phyloP scores from a whole-genome alignment of 306 rosid genomes.

The Rosa rugosa region DNA sequence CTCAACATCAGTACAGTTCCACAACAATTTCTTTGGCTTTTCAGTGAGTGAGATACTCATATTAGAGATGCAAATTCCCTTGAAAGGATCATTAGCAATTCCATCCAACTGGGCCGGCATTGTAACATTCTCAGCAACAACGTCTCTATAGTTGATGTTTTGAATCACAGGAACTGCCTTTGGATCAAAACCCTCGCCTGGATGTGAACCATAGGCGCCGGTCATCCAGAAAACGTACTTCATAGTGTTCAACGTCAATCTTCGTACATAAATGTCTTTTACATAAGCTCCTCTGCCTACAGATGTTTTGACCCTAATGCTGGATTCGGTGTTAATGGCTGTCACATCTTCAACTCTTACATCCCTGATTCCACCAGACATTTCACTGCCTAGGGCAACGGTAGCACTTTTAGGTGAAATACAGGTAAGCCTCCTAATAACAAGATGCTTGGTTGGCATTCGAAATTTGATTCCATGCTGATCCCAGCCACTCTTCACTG shows the following conservation, averaged over 20 bases:
- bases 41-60: constrained; percentile 18
- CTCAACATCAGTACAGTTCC: constrained; percentile 65
- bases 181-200: constrained; percentile 48
- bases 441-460: constrained; percentile 58
- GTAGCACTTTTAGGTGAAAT: constrained; percentile 65
- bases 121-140: constrained; percentile 48
- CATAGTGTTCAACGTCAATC: constrained; percentile 52
- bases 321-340: constrained; percentile 60
- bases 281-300: constrained; percentile 68
- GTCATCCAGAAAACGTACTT: constrained; percentile 75
- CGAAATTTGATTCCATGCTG: constrained; percentile 57
- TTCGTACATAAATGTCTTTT: constrained; percentile 56
- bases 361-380: constrained; percentile 79
- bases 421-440: constrained; percentile 57
- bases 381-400: constrained; percentile 82
- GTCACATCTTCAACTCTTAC: constrained; percentile 61
- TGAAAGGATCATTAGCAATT: constrained; percentile 43
- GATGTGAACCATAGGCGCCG: constrained; percentile 53
- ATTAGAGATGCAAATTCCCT: constrained; percentile 62
- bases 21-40: constrained; percentile 38
- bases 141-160: constrained; percentile 52
- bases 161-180: constrained; percentile 54
- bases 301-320: constrained; percentile 61
- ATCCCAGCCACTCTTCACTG: constrained; percentile 80
- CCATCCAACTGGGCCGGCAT: constrained; percentile 42